Conservation (phyloP, 768 basidiomycete species). For the Hygrocybe punicea region DNA sequence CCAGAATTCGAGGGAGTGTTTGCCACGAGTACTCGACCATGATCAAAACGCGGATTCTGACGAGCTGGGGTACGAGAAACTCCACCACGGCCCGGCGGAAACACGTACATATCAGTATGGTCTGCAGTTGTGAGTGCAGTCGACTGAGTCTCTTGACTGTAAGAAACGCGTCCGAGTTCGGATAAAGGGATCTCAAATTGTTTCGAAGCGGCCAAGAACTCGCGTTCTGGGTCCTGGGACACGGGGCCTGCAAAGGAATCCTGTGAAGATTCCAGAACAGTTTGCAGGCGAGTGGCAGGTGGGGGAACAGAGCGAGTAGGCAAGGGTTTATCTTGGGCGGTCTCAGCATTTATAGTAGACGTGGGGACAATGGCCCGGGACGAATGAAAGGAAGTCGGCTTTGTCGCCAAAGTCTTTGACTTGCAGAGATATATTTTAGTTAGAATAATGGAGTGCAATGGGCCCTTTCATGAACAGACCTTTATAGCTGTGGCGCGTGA, state of each 20-base stretch:
- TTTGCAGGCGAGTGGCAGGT: slow-evolving; percentile 14
- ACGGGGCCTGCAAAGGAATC: slow-evolving; percentile 61
- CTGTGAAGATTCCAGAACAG: slow-evolving; percentile 38
- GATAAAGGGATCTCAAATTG: slow-evolving; percentile 58
- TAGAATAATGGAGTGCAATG: slow-evolving; percentile 7
- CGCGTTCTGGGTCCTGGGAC: slow-evolving; percentile 47
- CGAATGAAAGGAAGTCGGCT: slow-evolving; percentile 35
- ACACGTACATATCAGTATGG: not conserved
- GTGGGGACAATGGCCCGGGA: slow-evolving; percentile 17
- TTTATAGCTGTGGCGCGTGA: slow-evolving; percentile 23
- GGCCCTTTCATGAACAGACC: not conserved
- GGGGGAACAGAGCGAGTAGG: slow-evolving; percentile 15
- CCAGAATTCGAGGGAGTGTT: slow-evolving; percentile 52
- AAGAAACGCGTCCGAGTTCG: slow-evolving; percentile 43
- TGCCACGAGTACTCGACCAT: slow-evolving; percentile 42
- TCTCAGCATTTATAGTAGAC: slow-evolving; percentile 15
- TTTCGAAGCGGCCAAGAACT: slow-evolving; percentile 44
- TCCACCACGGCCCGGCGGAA: not conserved
- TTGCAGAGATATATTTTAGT: slow-evolving; percentile 3
- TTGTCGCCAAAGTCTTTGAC: slow-evolving; percentile 26
- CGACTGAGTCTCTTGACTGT: slow-evolving; percentile 7
- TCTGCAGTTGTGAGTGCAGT: not conserved
- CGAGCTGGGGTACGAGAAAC: not conserved
- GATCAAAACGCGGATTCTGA: not conserved
- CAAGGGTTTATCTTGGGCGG: slow-evolving; percentile 9